These are phyloP conservation scores for Asterochloris sp. DNA, from an alignment of 139 green algal genomes.

Conservation along the genomic window DNA sequence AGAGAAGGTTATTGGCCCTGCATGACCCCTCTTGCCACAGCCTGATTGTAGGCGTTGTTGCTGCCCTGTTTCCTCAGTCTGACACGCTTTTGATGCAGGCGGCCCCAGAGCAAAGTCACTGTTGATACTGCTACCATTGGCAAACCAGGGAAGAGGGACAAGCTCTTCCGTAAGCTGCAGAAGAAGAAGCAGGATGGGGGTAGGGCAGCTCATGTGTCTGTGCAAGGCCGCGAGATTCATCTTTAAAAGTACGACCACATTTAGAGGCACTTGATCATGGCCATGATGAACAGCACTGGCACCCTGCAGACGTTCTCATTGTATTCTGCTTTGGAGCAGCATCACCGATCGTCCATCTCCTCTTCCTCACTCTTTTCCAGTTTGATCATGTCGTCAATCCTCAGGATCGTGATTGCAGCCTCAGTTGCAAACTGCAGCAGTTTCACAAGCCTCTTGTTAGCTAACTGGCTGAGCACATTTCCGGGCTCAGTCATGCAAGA, in stretches of 20 bases:
- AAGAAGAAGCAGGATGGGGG: slow-evolving; percentile 23
- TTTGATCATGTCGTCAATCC: slow-evolving; percentile 98
- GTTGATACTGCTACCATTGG: slow-evolving; percentile 23
- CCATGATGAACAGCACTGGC: background rate
- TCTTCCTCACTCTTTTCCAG: slow-evolving; percentile 73
- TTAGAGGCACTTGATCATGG: background rate
- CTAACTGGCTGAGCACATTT: background rate
- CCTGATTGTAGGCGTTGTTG: too few relatives aligned
- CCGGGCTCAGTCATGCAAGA: background rate
- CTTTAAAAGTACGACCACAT: slow-evolving; percentile 1
- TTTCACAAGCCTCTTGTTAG: background rate
- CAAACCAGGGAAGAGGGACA: slow-evolving; percentile 24
- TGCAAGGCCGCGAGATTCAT: slow-evolving; percentile 40
- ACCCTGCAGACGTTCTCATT: background rate
- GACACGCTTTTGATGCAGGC: background rate
- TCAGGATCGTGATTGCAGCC: slow-evolving; percentile 97
- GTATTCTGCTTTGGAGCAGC: background rate
- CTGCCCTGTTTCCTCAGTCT: too few relatives aligned
- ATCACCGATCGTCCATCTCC: slow-evolving; percentile 16
- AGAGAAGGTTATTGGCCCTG: too few relatives aligned
- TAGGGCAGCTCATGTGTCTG: slow-evolving; percentile 35
- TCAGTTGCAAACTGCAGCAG: slow-evolving; percentile 95
- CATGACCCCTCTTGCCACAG: too few relatives aligned
- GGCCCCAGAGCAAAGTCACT: slow-evolving; percentile 31
- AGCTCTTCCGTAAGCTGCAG: slow-evolving; percentile 38